These are phyloP conservation scores for Aurifilum marmelostoma DNA, from an alignment of 2,329 filamentous ascomycete species.

Conservation along the genomic window DNA sequence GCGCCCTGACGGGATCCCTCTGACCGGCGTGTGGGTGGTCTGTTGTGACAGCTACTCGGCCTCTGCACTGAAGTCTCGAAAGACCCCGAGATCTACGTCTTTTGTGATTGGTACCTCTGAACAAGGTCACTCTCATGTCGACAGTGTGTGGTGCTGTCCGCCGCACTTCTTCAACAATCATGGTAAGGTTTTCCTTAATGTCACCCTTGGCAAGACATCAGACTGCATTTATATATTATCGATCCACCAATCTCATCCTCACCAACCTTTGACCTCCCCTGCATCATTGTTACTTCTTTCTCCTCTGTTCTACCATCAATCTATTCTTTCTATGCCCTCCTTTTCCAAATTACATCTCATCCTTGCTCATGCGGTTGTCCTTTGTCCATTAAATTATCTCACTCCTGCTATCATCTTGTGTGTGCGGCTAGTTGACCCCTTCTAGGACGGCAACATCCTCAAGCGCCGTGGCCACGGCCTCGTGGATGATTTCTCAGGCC, in stretches of 20 bases:
- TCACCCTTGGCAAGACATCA: constrained; percentile 44
- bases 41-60: constrained; percentile 22
- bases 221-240: constrained; percentile 51
- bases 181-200: constrained; percentile 50
- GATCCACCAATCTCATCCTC: constrained; percentile 31
- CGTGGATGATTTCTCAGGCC: constrained; percentile 43
- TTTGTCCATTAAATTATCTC: constrained; percentile 25
- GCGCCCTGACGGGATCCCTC: constrained; percentile 20
- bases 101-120: constrained; percentile 28
- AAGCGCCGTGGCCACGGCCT: constrained; percentile 49
- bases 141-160: constrained; percentile 41
- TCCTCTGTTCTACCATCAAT: neutral
- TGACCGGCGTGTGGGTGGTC: constrained; percentile 21
- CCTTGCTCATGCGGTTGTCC: neutral
- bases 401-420: constrained; percentile 30
- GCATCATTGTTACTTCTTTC: constrained; percentile 5
- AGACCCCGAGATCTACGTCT: constrained; percentile 18
- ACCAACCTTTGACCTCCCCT: constrained; percentile 33
- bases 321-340: neutral
- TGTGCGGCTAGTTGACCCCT: constrained; percentile 40
- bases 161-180: constrained; percentile 47
- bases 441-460: constrained; percentile 44
- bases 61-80: constrained; percentile 22
- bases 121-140: constrained; percentile 34
- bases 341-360: neutral